Evolutionary conservation across 768 basidiomycete genomes (phyloP), one percentile per base, ranked within the genome.

Genomic region (Trametes gibbosa): DNA sequence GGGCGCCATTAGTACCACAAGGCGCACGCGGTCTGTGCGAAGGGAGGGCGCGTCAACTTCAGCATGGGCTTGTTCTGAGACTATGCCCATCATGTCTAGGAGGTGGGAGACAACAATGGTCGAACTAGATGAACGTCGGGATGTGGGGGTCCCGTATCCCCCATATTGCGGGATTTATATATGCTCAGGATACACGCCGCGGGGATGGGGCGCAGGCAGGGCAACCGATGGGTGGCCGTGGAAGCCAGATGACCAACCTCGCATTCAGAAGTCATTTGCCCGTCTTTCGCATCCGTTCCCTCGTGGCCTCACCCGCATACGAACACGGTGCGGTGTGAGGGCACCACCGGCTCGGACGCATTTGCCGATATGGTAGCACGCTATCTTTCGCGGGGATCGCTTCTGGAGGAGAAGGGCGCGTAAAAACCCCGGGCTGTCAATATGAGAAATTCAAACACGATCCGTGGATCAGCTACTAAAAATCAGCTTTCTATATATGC

Each of bases 21-120:
- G 50, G 19, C 71, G 73, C 41, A 74, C 69, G 41, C 71, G 69
- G 59, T 73, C 67, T 29, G 67, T 66, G 25, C 68, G 68, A 45
- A 71, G 59, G 34, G 66, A 21, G 1, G 50, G 25, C n/a, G n/a
- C n/a, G n/a, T n/a, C n/a, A 9, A 49, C 8, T 12, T 35, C 10
- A 13, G 52, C 0, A 21, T 32, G 12, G 46, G 45, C 19, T 24
- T 27, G 23, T 10, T 46, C 27, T 2, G 54, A 37, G 42, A 56
- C 51, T n/a, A 49, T 41, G 37, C 7, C 17, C 25, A 23, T 17
- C n/a, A 29, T 35, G 12, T 13, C 14, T 21, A 2, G 6, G 25
- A n/a, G 49, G 39, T 27, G 10, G 40, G 35, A 8, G 6, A 8
- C 39, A 39, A 17, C 13, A 17, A 39, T 14, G 10, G 29, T 35